A percentile compares a stretch with the other conserved stretches of the same genome.
These are phyloP conservation scores for bread wheat (Triticum aestivum) DNA, from an alignment of 176 grass and related monocot species.

Conservation along the genomic window DNA sequence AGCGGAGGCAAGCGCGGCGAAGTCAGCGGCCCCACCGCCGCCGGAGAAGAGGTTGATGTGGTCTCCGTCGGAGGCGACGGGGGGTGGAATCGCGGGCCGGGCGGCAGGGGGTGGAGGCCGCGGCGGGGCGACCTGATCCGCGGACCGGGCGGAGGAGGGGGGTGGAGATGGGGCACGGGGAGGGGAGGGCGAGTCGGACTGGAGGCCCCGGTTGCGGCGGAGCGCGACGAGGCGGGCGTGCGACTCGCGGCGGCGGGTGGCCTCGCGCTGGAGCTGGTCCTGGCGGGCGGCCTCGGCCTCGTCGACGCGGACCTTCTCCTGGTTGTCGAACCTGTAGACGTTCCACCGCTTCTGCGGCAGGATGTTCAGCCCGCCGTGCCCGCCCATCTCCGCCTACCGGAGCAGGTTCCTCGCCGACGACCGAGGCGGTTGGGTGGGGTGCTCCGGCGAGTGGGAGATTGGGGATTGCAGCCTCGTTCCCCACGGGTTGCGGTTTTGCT, in stretches of 20 bases:
- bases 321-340: slow-evolving; percentile 94
- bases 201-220: slow-evolving; percentile 55
- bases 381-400: slow-evolving; percentile 57
- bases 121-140: not conserved
- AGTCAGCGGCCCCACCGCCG: slow-evolving; percentile 41
- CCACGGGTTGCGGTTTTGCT: not conserved
- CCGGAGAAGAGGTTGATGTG: slow-evolving; percentile 87
- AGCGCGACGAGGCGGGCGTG: slow-evolving; percentile 67
- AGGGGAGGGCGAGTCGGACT: not conserved
- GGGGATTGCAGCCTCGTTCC: not conserved
- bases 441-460: slow-evolving; percentile 1
- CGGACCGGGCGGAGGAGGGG: not conserved
- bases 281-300: slow-evolving; percentile 86
- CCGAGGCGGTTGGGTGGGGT: not conserved
- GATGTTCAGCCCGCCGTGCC: slow-evolving; percentile 92
- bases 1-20: slow-evolving; percentile 53
- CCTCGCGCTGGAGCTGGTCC: slow-evolving; percentile 83
- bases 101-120: not conserved
- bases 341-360: slow-evolving; percentile 99
- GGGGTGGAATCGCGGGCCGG: not conserved
- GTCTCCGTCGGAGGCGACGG: slow-evolving; percentile 25
- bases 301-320: slow-evolving; percentile 86
- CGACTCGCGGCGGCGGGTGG: slow-evolving; percentile 68
- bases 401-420: not conserved
- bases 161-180: not conserved